phyloP scores from a whole-genome alignment of 208 protist species.

The Wallacemonas sp. region DNA sequence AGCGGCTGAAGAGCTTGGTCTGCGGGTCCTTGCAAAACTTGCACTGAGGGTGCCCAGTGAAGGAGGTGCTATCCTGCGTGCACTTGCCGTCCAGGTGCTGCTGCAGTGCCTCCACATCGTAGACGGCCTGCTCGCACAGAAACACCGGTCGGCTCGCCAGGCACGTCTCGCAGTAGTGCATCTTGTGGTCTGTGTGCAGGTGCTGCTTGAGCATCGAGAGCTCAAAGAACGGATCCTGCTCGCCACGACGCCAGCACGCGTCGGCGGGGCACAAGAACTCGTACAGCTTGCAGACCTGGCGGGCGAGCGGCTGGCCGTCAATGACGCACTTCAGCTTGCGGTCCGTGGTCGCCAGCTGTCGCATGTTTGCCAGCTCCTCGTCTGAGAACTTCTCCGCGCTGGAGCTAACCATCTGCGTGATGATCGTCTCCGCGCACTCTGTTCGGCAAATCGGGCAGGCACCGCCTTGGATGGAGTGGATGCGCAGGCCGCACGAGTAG shows the following conservation, averaged over 20 bases:
- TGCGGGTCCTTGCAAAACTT: conserved; percentile 59
- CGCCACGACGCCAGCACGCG: conserved; percentile 61
- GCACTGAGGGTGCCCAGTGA: conserved; percentile 85
- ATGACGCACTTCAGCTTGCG: conserved; percentile 56
- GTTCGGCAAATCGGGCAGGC: conserved; percentile 80
- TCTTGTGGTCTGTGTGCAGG: conserved; percentile 59
- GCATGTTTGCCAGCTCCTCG: conserved; percentile 53
- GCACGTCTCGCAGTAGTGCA: conserved; percentile 80
- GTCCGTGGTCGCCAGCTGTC: conserved; percentile 31
- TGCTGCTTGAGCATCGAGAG: conserved; percentile 68
- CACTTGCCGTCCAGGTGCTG: conserved; percentile 70
- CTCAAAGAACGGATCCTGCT: conserved; percentile 79
- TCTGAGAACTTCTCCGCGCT: conserved; percentile 60
- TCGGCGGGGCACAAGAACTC: conserved; percentile 68
- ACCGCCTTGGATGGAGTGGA: conserved; percentile 53
- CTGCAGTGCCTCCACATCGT: conserved; percentile 42
- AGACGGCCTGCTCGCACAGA: conserved; percentile 85
- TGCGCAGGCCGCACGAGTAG: conserved; percentile 84
- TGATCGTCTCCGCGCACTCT: conserved; percentile 32
- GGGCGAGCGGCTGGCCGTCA: conserved; percentile 46
- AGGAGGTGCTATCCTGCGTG: conserved; percentile 56
- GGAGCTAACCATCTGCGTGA: conserved; percentile 49
- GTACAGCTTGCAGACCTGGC: conserved; percentile 75
- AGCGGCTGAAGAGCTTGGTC: conserved; percentile 25
- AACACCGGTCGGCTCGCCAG: conserved; percentile 71